phyloP scores from a whole-genome alignment of 2,329 filamentous ascomycete genomes.

The Ophiocordyceps camponoti-floridani region DNA sequence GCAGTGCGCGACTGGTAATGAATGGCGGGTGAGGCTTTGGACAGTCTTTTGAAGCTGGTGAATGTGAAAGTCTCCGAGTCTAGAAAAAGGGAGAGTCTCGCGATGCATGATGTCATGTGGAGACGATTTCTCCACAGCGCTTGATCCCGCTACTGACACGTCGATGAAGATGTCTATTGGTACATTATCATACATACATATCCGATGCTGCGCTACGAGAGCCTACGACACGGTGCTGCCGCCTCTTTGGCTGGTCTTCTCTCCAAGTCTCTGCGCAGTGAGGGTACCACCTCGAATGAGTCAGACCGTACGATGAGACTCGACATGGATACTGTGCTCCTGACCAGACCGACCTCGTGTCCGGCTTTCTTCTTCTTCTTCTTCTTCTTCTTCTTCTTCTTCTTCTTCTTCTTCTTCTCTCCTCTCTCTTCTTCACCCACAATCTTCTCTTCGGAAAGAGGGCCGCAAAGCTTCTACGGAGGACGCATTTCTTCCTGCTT shows the following conservation, averaged over 20 bases:
- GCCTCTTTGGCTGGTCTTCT: not conserved
- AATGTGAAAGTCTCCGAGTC: too few species aligned
- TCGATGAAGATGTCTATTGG: too few species aligned
- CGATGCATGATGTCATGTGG: not conserved
- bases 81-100: too few species aligned
- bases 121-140: not conserved
- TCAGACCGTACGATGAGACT: not conserved
- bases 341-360: not conserved
- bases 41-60: too few species aligned
- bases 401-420: conserved; percentile 10
- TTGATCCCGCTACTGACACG: not conserved
- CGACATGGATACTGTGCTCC: not conserved
- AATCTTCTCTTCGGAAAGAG: conserved; percentile 26
- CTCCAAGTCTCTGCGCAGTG: not conserved
- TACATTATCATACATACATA: not conserved
- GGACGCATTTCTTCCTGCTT: conserved; percentile 15
- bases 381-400: conserved; percentile 10
- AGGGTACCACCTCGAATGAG: not conserved
- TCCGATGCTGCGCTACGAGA: not conserved
- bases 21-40: too few species aligned
- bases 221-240: not conserved
- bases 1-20: too few species aligned
- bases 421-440: conserved; percentile 23
- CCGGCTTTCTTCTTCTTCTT: conserved; percentile 6
- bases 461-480: conserved; percentile 34